Evolutionary conservation across 2,329 filamentous ascomycete species (phyloP).

Genomic region (Furcasterigmium sp.): DNA sequence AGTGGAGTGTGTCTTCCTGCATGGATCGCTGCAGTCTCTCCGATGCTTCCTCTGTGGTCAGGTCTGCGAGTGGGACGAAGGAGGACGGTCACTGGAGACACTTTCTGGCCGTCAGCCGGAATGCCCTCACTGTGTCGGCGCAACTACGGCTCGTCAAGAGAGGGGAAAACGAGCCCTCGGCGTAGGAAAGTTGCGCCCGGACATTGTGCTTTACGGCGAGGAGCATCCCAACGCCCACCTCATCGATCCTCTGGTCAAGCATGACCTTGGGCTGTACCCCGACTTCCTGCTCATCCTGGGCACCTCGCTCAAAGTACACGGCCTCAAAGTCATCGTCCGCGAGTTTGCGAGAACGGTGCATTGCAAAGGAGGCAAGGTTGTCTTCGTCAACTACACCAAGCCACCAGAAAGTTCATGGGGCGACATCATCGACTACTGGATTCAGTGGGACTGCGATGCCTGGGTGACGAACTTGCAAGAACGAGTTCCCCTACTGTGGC

Average conservation of each 20-base stretch:
- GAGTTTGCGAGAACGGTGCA: constrained; percentile 70
- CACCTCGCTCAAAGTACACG: constrained; percentile 66
- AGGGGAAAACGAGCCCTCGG: constrained; percentile 62
- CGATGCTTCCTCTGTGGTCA: constrained; percentile 59
- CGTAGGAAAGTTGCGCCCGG: constrained; percentile 63
- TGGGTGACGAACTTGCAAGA: constrained; percentile 62
- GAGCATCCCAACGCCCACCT: constrained; percentile 65
- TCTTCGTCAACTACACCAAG: constrained; percentile 70
- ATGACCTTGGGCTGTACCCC: constrained; percentile 59
- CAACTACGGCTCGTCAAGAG: constrained; percentile 57
- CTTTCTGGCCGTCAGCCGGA: constrained; percentile 61
- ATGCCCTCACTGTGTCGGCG: constrained; percentile 60
- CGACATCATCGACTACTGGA: constrained; percentile 68
- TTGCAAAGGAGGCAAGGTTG: constrained; percentile 60
- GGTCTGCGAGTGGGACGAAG: constrained; percentile 55
- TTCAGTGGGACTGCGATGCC: constrained; percentile 69
- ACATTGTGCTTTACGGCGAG: constrained; percentile 71
- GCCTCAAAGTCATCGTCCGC: constrained; percentile 63
- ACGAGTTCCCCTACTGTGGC: constrained; percentile 56
- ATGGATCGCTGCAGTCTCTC: constrained; percentile 61
- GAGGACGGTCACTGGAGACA: constrained; percentile 48
- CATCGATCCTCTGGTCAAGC: constrained; percentile 63
- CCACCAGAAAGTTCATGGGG: constrained; percentile 68
- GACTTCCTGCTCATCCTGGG: constrained; percentile 67
- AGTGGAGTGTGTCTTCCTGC: constrained; percentile 64